Evolutionary conservation across 2,329 filamentous ascomycete species (phyloP).

Genomic region (Bipolaris zeicola): DNA sequence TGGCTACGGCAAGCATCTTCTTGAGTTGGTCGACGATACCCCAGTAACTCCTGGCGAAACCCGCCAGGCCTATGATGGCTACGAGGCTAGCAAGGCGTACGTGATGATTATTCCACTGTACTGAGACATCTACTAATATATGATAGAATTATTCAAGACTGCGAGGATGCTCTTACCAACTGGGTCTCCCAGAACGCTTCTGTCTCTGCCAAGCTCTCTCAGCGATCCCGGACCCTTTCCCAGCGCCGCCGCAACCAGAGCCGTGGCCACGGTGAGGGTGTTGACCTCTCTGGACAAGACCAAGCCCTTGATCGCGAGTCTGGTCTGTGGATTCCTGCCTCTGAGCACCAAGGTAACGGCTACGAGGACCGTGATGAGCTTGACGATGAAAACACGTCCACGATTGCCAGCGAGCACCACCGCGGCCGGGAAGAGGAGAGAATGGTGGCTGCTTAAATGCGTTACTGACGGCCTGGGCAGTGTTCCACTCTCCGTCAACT

Average conservation of each 20-base stretch:
- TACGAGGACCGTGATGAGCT: constrained; percentile 68
- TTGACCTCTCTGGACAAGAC: constrained; percentile 85
- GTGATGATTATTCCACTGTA: constrained; percentile 20
- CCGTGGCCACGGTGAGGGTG: constrained; percentile 69
- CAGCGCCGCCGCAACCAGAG: constrained; percentile 73
- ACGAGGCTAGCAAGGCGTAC: constrained; percentile 91
- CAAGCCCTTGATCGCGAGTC: constrained; percentile 78
- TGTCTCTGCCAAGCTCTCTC: constrained; percentile 84
- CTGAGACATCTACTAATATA: constrained; percentile 21
- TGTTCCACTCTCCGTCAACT: constrained; percentile 27
- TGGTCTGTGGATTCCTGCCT: constrained; percentile 78
- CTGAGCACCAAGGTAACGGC: constrained; percentile 66
- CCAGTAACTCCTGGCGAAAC: constrained; percentile 98
- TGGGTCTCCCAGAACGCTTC: constrained; percentile 92
- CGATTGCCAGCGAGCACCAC: constrained; percentile 47
- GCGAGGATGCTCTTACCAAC: constrained; percentile 94
- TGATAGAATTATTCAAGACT: constrained; percentile 90
- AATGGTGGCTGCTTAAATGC: constrained; percentile 36
- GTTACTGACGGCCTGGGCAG: constrained; percentile 28
- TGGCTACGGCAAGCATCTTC: constrained; percentile 96
- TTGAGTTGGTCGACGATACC: constrained; percentile 94
- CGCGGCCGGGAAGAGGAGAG: constrained; percentile 57
- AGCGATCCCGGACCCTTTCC: constrained; percentile 83
- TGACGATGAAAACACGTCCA: constrained; percentile 60
- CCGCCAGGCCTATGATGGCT: constrained; percentile 92